phyloP scores from a whole-genome alignment of 108 stramenopile genomes.

The Heterococcus sp. region DNA sequence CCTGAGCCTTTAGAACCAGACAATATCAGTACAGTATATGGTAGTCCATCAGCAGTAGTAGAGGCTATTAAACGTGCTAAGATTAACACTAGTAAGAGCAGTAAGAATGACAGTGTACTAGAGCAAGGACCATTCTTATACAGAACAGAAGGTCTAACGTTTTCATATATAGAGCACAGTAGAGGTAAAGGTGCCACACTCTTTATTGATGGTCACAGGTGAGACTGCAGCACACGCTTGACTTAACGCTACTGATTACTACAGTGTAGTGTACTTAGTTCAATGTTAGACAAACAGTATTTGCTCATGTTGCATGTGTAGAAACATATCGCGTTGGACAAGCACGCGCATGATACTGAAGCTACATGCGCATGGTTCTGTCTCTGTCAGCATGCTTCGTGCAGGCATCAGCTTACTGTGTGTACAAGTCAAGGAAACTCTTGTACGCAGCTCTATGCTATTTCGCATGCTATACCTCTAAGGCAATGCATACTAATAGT shows the following conservation, averaged over 20 bases:
- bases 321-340: no score
- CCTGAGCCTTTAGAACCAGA: conserved; percentile 18
- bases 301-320: background rate
- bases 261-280: background rate
- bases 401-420: background rate
- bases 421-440: background rate
- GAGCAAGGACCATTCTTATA: conserved; percentile 16
- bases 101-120: background rate
- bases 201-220: conserved; percentile 22
- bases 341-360: background rate
- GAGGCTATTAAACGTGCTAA: conserved; percentile 9
- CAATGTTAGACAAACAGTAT: background rate
- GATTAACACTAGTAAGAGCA: background rate
- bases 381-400: background rate
- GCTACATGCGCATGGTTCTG: background rate
- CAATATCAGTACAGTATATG: conserved; percentile 13
- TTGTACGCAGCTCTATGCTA: background rate
- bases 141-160: conserved; percentile 20
- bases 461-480: background rate
- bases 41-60: conserved; percentile 1
- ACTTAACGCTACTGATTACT: background rate
- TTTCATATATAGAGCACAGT: conserved; percentile 19
- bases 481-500: background rate
- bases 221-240: background rate
- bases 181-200: conserved; percentile 12